Base-by-base conservation (phyloP, 805 yeast species). In the Tetrapisispora fleetii region DNA sequence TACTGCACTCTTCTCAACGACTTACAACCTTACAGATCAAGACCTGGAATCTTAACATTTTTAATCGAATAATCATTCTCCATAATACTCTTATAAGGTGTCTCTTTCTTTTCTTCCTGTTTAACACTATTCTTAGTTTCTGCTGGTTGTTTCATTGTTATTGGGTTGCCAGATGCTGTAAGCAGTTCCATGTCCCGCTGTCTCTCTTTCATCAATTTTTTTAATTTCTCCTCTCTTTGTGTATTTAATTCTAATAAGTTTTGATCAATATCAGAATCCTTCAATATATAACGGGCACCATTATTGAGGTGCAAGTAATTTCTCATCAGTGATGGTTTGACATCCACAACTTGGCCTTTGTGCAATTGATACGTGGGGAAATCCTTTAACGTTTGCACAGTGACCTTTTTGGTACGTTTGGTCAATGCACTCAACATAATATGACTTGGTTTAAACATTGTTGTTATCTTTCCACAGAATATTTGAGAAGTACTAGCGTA, bases 311-410 rank as follows among this genome's bases (percentile, higher is more conserved):
- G 87, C 49, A 89, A 74, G 56, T 69, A 77, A 67, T 85, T 86
- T 60, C 91, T 78, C 96, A 89, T 89, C 52, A 78, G 72, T 21
- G 88, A 85, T 30, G 95, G 89, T 52, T 79, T 75, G 18, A 89
- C 96, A 35, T 76, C 70, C 28, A 83, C 73, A 40, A 89, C 74
- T 68, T 89, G 83, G 35, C 96, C 96, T 51, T 68, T 70, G 21
- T 33, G 49, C 14, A 68, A 68, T 19, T 95, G 95, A 48, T 82
- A 66, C 14, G 74, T 75, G 30, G 80, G 77, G 59, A 79, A 75
- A 58, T 85, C 85, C 58, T 72, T 75, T 51, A 86, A 71, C n/a
- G 88, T 70, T 69, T 89, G 96, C 14, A 89, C 89, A 36, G 75
- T 70, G 45, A 86, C 79, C 56, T 77, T 76, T 52, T 76, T 70